phyloP scores from a whole-genome alignment of 1,284 basidiomycete genomes.

The Rugosomyces carneus region DNA sequence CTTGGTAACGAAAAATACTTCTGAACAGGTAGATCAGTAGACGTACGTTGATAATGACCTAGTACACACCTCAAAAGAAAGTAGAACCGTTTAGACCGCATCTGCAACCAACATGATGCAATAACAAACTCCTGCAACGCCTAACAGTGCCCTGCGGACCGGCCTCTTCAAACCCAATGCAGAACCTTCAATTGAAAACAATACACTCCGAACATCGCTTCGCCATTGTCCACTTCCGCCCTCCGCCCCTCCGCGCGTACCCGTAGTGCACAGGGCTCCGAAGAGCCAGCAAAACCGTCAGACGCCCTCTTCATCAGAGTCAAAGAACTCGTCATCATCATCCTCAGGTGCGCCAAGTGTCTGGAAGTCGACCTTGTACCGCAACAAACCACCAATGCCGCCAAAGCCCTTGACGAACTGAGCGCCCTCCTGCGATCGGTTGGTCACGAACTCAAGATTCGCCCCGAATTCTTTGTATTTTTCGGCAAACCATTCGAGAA shows the following conservation, averaged over 20 bases:
- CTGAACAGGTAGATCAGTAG: too few relatives aligned
- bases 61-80: constrained; percentile 6
- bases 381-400: constrained; percentile 91
- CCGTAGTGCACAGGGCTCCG: constrained; percentile 59
- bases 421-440: constrained; percentile 93
- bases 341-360: constrained; percentile 71
- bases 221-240: constrained; percentile 29
- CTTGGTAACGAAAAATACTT: neutral
- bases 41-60: neutral
- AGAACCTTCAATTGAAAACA: neutral
- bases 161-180: neutral
- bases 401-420: constrained; percentile 99
- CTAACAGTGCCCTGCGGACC: neutral
- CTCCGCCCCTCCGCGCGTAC: constrained; percentile 56
- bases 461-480: constrained; percentile 98
- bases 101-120: neutral
- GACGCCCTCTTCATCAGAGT: constrained; percentile 68
- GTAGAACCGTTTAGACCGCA: constrained; percentile 2
- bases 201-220: neutral
- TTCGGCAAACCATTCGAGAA: constrained; percentile 98
- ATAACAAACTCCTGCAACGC: neutral
- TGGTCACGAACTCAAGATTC: constrained; percentile 86
- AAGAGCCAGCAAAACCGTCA: constrained; percentile 81
- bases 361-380: constrained; percentile 94
- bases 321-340: constrained; percentile 78